Evolutionary conservation across 1,284 basidiomycete genomes (phyloP).

Genomic region (Boletellus deceptivus): DNA sequence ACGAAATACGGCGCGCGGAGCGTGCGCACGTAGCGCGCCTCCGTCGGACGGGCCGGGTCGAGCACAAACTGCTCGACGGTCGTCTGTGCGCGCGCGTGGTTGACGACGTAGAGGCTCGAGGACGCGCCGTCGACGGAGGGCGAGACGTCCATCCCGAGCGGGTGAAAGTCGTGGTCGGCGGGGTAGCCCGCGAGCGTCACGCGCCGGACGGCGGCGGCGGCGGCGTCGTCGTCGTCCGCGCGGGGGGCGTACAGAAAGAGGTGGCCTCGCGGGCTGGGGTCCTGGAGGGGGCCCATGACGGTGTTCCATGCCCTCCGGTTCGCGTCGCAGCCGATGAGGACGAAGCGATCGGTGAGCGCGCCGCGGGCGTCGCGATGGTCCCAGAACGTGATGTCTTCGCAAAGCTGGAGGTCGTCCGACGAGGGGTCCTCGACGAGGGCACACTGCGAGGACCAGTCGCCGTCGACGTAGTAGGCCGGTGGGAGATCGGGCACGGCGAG

Average conservation of each 20-base stretch:
- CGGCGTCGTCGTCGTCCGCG: too few relatives aligned
- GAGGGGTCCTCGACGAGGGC: conserved; percentile 36
- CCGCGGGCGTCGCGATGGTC: conserved; percentile 42
- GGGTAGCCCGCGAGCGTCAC: conserved; percentile 45
- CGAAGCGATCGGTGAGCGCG: conserved; percentile 37
- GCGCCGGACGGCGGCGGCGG: conserved; percentile 20
- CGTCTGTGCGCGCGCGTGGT: conserved; percentile 57
- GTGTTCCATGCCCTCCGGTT: conserved; percentile 60
- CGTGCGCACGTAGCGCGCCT: conserved; percentile 55
- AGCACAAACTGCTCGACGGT: conserved; percentile 65
- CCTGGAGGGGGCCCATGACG: conserved; percentile 58
- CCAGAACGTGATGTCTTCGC: conserved; percentile 66
- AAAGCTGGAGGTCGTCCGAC: conserved; percentile 44
- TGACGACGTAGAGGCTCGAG: conserved; percentile 61
- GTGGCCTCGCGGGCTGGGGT: conserved; percentile 49
- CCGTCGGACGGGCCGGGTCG: conserved; percentile 40
- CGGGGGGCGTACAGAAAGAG: conserved; percentile 43
- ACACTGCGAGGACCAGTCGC: conserved; percentile 47
- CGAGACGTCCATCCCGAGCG: conserved; percentile 51
- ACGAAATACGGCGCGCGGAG: conserved; percentile 53
- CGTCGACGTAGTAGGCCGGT: conserved; percentile 46
- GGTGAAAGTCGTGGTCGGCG: conserved; percentile 51
- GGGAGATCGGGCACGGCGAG: conserved; percentile 45
- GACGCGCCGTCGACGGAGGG: conserved; percentile 45
- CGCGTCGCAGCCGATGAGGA: conserved; percentile 55